phyloP scores from a whole-genome alignment of 2,329 filamentous ascomycete genomes.

The Trichoderma hamatum region DNA sequence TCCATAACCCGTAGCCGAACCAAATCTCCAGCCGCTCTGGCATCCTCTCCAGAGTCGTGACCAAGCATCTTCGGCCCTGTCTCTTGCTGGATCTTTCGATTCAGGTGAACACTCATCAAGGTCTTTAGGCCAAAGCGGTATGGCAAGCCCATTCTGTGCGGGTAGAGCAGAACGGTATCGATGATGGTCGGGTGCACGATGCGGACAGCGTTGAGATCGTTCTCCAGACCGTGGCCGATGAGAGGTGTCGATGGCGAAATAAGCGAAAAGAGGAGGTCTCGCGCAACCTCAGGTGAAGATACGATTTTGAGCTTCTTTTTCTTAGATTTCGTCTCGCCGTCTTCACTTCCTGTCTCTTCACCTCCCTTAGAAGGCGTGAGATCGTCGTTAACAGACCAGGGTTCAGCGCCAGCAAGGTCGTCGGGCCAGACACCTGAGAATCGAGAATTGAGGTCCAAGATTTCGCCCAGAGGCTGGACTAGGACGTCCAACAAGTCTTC shows the following conservation, averaged over 20 bases:
- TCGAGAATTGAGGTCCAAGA: slow-evolving; percentile 88
- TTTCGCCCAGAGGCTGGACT: slow-evolving; percentile 78
- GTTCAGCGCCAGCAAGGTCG: slow-evolving; percentile 70
- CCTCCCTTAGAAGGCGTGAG: slow-evolving; percentile 34
- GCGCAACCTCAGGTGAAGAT: slow-evolving; percentile 71
- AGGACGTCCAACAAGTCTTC: slow-evolving; percentile 79
- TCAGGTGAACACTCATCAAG: slow-evolving; percentile 70
- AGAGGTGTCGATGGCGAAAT: slow-evolving; percentile 78
- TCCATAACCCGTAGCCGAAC: slow-evolving; percentile 71
- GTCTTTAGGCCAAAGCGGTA: slow-evolving; percentile 75
- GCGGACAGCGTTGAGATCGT: slow-evolving; percentile 85
- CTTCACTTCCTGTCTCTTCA: slow-evolving; percentile 35
- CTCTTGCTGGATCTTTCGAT: slow-evolving; percentile 77
- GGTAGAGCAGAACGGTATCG: slow-evolving; percentile 84
- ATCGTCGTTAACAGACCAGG: slow-evolving; percentile 47
- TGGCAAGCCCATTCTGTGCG: slow-evolving; percentile 76
- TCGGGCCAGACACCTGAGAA: slow-evolving; percentile 86
- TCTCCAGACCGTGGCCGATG: slow-evolving; percentile 92
- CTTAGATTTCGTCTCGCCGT: slow-evolving; percentile 37
- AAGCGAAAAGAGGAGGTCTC: slow-evolving; percentile 74
- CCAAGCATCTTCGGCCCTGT: slow-evolving; percentile 56
- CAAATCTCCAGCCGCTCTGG: slow-evolving; percentile 83
- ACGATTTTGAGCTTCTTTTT: slow-evolving; percentile 67
- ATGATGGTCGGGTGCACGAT: slow-evolving; percentile 83
- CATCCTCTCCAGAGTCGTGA: slow-evolving; percentile 93